A percentile compares a stretch with the other conserved stretches of the same genome.
phyloP scores from a whole-genome alignment of 345 rosid species.

The Triadica sebifera region DNA sequence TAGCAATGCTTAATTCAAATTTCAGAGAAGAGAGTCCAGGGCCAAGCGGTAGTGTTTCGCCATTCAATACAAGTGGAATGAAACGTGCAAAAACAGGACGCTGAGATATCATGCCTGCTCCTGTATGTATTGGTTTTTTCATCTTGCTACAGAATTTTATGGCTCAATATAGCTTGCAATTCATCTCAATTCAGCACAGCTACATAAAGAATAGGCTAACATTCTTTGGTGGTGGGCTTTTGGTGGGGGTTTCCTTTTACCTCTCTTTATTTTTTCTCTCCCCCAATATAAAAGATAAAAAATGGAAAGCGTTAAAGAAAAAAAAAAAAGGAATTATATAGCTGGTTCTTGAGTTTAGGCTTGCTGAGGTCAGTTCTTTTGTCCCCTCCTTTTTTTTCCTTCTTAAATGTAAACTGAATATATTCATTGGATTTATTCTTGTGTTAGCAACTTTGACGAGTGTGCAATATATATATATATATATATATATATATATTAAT shows the following conservation, averaged over 20 bases:
- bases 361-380: constrained; percentile 42
- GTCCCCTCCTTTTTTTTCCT: neutral
- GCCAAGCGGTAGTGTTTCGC: constrained; percentile 91
- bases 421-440: constrained; percentile 66
- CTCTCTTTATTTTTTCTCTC: constrained; percentile 26
- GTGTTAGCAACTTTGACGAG: constrained; percentile 40
- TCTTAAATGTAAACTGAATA: constrained; percentile 31
- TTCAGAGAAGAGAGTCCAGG: constrained; percentile 96
- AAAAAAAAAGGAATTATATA: constrained; percentile 25
- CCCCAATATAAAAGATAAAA: constrained; percentile 15
- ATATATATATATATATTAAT: constrained; percentile 11
- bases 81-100: constrained; percentile 95
- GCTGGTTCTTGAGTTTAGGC: constrained; percentile 38
- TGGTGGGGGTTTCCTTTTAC: constrained; percentile 31
- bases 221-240: constrained; percentile 47
- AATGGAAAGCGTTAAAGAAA: constrained; percentile 20
- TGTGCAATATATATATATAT: constrained; percentile 26
- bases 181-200: constrained; percentile 36
- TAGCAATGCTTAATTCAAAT: constrained; percentile 85
- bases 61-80: constrained; percentile 92
- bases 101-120: constrained; percentile 29
- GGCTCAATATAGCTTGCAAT: constrained; percentile 31
- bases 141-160: constrained; percentile 27
- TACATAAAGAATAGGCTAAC: constrained; percentile 46
- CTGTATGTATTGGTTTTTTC: constrained; percentile 18